These are phyloP conservation scores for Clathrospora elynae DNA, from an alignment of 2,329 filamentous ascomycete genomes.

Conservation along the genomic window DNA sequence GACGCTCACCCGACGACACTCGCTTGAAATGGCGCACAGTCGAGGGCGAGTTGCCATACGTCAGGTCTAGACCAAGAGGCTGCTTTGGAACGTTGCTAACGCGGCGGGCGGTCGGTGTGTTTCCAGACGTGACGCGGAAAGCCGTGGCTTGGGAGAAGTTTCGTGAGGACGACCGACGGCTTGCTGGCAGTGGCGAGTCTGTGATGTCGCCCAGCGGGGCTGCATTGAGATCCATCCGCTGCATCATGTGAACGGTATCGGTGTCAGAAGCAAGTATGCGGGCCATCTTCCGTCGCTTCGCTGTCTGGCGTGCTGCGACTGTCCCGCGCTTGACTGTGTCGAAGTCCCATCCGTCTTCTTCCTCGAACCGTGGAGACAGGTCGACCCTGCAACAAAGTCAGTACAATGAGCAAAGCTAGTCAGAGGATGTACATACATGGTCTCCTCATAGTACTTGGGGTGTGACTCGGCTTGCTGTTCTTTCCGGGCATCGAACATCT, in stretches of 20 bases:
- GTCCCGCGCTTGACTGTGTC: conserved; percentile 83
- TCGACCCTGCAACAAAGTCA: conserved; percentile 59
- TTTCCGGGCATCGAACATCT: conserved; percentile 78
- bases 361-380: conserved; percentile 67
- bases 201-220: conserved; percentile 50
- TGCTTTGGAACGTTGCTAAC: conserved; percentile 62
- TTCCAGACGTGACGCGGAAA: conserved; percentile 41
- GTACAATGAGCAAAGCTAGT: not conserved
- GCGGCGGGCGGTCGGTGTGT: conserved; percentile 52
- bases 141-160: conserved; percentile 49
- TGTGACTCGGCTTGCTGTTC: conserved; percentile 62
- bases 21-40: conserved; percentile 90
- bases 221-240: conserved; percentile 52
- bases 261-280: conserved; percentile 51
- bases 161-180: conserved; percentile 39
- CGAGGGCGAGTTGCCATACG: conserved; percentile 90
- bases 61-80: conserved; percentile 86
- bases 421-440: conserved; percentile 60
- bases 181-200: conserved; percentile 43
- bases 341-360: conserved; percentile 91
- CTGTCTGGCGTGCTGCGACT: conserved; percentile 57
- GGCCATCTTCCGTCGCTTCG: conserved; percentile 55
- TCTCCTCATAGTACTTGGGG: conserved; percentile 91
- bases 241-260: conserved; percentile 45
- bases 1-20: conserved; percentile 68